A percentile compares a stretch with the other conserved stretches of the same genome.
phyloP scores from a whole-genome alignment of 2,329 filamentous ascomycete species.

The Canariomyces notabilis region DNA sequence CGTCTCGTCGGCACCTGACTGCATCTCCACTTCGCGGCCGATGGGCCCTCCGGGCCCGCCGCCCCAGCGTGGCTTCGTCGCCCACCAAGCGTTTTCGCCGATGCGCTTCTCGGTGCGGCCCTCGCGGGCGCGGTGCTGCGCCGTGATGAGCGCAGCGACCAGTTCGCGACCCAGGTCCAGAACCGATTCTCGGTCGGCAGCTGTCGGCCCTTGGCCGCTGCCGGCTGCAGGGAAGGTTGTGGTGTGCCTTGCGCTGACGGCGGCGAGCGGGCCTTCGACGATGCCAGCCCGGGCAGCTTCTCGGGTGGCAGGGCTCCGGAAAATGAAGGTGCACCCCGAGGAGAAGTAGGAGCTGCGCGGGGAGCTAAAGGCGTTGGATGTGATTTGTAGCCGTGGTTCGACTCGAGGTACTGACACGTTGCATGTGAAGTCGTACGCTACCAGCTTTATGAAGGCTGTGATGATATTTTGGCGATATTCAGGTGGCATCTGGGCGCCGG shows the following conservation, averaged over 20 bases:
- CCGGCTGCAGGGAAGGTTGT: constrained; percentile 41
- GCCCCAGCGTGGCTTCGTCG: constrained; percentile 56
- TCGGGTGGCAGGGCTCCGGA: constrained; percentile 55
- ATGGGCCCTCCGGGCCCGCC: constrained; percentile 59
- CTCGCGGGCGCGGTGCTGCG: constrained; percentile 58
- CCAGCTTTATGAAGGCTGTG: constrained; percentile 57
- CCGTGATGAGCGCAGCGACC: constrained; percentile 55
- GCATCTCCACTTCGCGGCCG: constrained; percentile 52
- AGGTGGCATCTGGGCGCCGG: constrained; percentile 52
- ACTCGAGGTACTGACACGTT: constrained; percentile 51
- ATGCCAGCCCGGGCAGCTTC: constrained; percentile 55
- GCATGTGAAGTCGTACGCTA: constrained; percentile 62
- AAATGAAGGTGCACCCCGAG: constrained; percentile 55
- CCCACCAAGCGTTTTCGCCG: constrained; percentile 59
- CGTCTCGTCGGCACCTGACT: constrained; percentile 33
- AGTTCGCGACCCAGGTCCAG: constrained; percentile 59
- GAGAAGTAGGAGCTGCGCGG: constrained; percentile 51
- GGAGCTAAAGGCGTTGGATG: constrained; percentile 29
- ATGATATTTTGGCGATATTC: constrained; percentile 55
- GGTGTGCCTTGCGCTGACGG: constrained; percentile 53
- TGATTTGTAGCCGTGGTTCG: constrained; percentile 56
- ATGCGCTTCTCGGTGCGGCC: constrained; percentile 51
- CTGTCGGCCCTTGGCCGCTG: not conserved
- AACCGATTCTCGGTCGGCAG: constrained; percentile 45
- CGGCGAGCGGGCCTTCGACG: constrained; percentile 57